Base-by-base conservation (phyloP, 176 grass and related monocot genomes). In the Guadua angustifolia region DNA sequence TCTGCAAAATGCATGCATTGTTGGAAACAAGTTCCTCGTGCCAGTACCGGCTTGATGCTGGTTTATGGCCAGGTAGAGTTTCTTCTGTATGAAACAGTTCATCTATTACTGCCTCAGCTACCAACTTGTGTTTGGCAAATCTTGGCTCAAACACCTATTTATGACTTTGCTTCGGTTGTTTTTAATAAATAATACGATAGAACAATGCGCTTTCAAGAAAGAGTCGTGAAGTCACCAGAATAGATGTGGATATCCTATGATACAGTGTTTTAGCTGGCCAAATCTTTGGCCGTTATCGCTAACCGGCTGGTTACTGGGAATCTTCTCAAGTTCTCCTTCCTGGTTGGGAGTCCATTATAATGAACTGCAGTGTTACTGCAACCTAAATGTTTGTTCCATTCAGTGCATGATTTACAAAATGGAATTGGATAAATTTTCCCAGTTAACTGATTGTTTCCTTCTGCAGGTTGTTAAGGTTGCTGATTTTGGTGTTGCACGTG, bases 401-500 rank as follows among this genome's bases (percentile, higher is more conserved):
- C 15, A 66, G 13, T 75, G 7, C 13, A n/a, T 74, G 61, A 59
- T 67, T 58, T 69, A 29, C 26, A 38, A 38, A 25, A 12, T 45
- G 51, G 66, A 36, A 52, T 53, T 86, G 14, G 72, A 45, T 62
- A 71, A 25, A 38, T 77, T 89, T 76, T 2, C 39, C 2, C 35
- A 25, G 21, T 36, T 58, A 32, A 56, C 78, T 40, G 51, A 36
- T 87, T 42, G 45, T 38, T 42, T 69, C 87, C 18, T 66, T 77
- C 44, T 42, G 47, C 87, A 99, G 96, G 91, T 84, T 69, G 88
- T 99, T 72, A 99, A 99, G 80, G 96, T 99, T 85, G 96, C 96
- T 35, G 96, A 99, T 94, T 99, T 99, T 92, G 96, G 96, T 21
- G 96, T 99, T 81, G 96, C 96, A 67, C 89, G 96, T 63, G 93